Base-by-base conservation (phyloP, 352 stramenopile genomes). In the Globisporangium iwayamae region DNA sequence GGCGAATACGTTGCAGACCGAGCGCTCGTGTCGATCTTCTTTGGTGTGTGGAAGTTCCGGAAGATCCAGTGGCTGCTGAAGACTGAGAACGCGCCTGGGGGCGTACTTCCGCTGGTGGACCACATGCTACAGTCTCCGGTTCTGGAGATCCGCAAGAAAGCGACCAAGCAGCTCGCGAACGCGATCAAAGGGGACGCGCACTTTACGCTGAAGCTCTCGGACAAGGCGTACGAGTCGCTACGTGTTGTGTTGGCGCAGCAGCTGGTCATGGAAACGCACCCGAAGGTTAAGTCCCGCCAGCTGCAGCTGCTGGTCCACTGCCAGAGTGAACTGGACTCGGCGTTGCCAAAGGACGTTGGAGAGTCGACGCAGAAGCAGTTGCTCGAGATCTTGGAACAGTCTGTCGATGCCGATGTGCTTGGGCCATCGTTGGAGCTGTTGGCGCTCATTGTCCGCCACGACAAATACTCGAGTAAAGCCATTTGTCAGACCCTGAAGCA, bases 401-500 rank as follows among this genome's bases (percentile, higher is more conserved):
- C 78, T 2, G 74, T 74, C 1, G 78, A 94, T 58, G 70, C 75
- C 11, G 69, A 85, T 43, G 71, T 89, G 20, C 51, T 85, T 14
- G 79, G 78, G 0, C 79, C 83, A 13, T 68, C 76, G 14, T 63
- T 94, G n/a, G 63, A 87, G 65, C 41, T 94, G n/a, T 69, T 94
- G 4, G 74, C 79, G 28, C 59, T 85, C 6, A 59, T 83, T 38
- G 75, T 74, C 43, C 54, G 66, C 0, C 59, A 65, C 51, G 41
- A 69, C n/a, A 6, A 32, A 8, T 43, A 63, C 41, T 34, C 20
- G 3, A 43, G 43, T 41, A 30, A 39, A 20, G 28, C 2, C 5
- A 34, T 58, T 25, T 71, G 60, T 14, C n/a, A 46, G 41, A 55
- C 28, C 3, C n/a, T 87, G 25, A 69, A 62, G 51, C 58, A 79